Evolutionary conservation across 768 basidiomycete genomes (phyloP).

Genomic region (Tricholoma bakamatsutake): DNA sequence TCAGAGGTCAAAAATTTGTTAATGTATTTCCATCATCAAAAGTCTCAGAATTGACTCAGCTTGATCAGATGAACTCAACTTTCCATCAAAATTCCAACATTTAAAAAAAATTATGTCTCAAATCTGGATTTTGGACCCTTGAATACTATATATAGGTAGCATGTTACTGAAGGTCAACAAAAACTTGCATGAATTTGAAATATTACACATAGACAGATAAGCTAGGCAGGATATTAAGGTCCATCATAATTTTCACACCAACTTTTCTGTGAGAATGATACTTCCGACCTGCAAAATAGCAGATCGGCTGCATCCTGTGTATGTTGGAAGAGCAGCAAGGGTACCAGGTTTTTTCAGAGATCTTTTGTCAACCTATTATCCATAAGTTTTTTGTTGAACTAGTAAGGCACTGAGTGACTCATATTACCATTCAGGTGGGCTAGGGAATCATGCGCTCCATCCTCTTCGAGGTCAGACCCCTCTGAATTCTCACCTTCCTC

Average conservation of each 20-base stretch:
- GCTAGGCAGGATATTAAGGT: background rate
- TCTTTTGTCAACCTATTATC: too few species aligned
- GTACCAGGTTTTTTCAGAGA: too few species aligned
- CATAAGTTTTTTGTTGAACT: too few species aligned
- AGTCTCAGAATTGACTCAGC: background rate
- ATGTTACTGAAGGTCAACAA: background rate
- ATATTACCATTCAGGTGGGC: too few species aligned
- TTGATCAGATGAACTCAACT: background rate
- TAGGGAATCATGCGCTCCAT: background rate
- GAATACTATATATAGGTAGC: background rate
- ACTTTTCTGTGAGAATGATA: too few species aligned
- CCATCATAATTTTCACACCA: too few species aligned
- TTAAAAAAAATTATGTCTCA: background rate
- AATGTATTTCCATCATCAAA: too few species aligned
- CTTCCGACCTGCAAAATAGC: too few species aligned
- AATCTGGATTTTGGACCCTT: constrained; percentile 5
- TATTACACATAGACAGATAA: background rate
- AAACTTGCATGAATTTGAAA: background rate
- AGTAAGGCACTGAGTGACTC: too few species aligned
- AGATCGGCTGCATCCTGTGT: too few species aligned
- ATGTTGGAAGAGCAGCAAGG: too few species aligned
- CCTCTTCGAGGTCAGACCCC: background rate
- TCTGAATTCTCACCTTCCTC: background rate
- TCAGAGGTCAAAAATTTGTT: too few species aligned
- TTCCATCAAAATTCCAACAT: background rate